A percentile compares a stretch with the other conserved stretches of the same genome.
Evolutionary conservation across 1,284 basidiomycete genomes (phyloP).

Genomic region (Phenoliferia sp.): DNA sequence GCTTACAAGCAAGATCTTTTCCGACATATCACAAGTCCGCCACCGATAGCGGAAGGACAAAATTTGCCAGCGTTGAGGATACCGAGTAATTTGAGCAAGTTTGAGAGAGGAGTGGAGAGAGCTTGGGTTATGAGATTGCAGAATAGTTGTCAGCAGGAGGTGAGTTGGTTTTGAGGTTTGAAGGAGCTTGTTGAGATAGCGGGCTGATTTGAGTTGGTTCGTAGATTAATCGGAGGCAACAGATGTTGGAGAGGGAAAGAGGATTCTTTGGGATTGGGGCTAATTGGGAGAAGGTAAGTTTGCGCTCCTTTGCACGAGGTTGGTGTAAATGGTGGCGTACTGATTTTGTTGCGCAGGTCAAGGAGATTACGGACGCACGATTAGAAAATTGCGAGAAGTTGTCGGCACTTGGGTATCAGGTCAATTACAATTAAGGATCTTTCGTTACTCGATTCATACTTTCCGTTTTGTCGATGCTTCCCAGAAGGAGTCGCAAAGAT

Average conservation of each 20-base stretch:
- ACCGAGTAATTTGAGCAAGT: slow-evolving; percentile 46
- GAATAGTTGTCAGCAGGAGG: slow-evolving; percentile 60
- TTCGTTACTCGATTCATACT: not conserved
- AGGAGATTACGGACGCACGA: slow-evolving; percentile 56
- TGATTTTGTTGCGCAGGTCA: not conserved
- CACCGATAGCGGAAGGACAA: slow-evolving; percentile 4
- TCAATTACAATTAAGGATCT: not conserved
- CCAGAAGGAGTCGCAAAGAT: not conserved
- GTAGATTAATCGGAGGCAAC: not conserved
- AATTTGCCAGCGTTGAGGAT: slow-evolving; percentile 7
- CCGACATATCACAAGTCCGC: not conserved
- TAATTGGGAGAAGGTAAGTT: slow-evolving; percentile 70
- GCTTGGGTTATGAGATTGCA: slow-evolving; percentile 66
- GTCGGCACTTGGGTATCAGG: slow-evolving; percentile 41
- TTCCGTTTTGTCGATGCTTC: no score
- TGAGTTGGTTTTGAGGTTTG: not conserved
- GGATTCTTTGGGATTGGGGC: slow-evolving; percentile 85
- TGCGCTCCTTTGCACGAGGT: not conserved
- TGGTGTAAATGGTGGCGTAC: not conserved
- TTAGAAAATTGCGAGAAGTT: slow-evolving; percentile 71
- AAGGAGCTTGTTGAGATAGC: no score
- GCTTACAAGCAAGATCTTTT: slow-evolving; percentile 15
- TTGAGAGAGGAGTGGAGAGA: slow-evolving; percentile 66
- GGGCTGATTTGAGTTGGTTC: not conserved
- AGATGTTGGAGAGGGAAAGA: slow-evolving; percentile 49